Conservation (phyloP, 768 basidiomycete genomes). For the Multifurca ochricompacta region DNA sequence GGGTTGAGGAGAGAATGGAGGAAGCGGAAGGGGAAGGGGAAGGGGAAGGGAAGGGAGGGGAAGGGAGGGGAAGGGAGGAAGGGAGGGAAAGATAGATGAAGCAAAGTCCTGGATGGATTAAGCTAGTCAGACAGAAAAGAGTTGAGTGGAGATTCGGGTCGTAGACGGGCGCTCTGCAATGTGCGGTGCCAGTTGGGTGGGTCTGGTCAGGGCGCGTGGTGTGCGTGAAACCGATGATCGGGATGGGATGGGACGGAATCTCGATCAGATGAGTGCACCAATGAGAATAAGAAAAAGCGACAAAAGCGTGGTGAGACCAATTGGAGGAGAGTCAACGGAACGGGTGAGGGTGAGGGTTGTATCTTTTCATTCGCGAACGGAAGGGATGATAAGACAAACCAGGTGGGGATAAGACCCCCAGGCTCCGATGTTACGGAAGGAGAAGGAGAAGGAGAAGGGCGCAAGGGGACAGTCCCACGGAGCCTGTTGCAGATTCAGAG, state of each 20-base stretch:
- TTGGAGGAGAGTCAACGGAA: slow-evolving; percentile 7
- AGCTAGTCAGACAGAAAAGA: slow-evolving; percentile 12
- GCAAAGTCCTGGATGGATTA: slow-evolving; percentile 5
- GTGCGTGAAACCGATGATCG: slow-evolving; percentile 22
- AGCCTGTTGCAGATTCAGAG: slow-evolving; percentile 13
- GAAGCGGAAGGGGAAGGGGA: neutral
- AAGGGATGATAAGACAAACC: slow-evolving; percentile 15
- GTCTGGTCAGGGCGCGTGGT: slow-evolving; percentile 10
- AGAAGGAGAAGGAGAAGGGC: slow-evolving; percentile 20
- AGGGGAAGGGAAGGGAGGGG: neutral
- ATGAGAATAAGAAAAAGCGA: slow-evolving; percentile 4
- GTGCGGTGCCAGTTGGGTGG: slow-evolving; percentile 14
- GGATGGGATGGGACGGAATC: slow-evolving; percentile 16
- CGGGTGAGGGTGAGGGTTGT: slow-evolving; percentile 3
- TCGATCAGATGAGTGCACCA: slow-evolving; percentile 17
- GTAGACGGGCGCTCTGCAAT: slow-evolving; percentile 8
- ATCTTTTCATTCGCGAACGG: slow-evolving; percentile 4
- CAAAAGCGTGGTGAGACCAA: slow-evolving; percentile 5
- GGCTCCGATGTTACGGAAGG: slow-evolving; percentile 20
- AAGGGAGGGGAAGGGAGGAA: slow-evolving; percentile 3
- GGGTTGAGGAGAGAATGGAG: neutral
- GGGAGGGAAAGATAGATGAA: slow-evolving; percentile 5
- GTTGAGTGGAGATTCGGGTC: slow-evolving; percentile 9
- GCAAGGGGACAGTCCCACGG: slow-evolving; percentile 16
- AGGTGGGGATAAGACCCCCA: slow-evolving; percentile 17